Evolutionary conservation across 139 green algal species (phyloP), one percentile per base, ranked within the genome.

Genomic region (Eudorina sp.): DNA sequence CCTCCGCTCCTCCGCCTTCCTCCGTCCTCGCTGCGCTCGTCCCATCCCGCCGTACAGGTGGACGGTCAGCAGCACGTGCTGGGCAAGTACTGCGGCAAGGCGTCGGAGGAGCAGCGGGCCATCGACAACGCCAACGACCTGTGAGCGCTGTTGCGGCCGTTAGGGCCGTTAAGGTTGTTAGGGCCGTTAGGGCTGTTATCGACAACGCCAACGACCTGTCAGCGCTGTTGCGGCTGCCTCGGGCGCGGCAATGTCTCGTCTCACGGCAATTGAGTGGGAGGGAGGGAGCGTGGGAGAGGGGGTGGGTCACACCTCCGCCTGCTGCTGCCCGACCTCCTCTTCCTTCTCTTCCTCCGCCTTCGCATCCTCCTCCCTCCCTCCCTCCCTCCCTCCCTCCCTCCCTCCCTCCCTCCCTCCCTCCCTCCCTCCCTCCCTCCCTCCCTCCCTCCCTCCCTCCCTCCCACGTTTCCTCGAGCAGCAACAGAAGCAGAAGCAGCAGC

Each of bases 161-260:
- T n/a, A n/a, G n/a, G n/a, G n/a, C n/a, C n/a, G n/a, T n/a, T n/a
- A n/a, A n/a, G n/a, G n/a, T n/a, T n/a, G n/a, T n/a, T n/a, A n/a
- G n/a, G n/a, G n/a, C n/a, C n/a, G n/a, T n/a, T n/a, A n/a, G n/a
- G n/a, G n/a, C n/a, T n/a, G n/a, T n/a, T n/a, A 55, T 55, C 21
- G 70, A 78, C 70, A 40, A n/a, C n/a, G 70, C 41, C 40, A 78
- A 78, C 70, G 70, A 78, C 70, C 34, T 55, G 70, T 78, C 21
- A 45, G 70, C 38, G 62, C 29, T 16, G 62, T 43, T 6, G 29
- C n/a, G n/a, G n/a, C n/a, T n/a, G n/a, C n/a, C n/a, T n/a, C n/a
- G n/a, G n/a, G n/a, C n/a, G n/a, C n/a, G n/a, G n/a, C n/a, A n/a
- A n/a, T n/a, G n/a, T n/a, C n/a, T n/a, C n/a, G n/a, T n/a, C n/a